Conservation (phyloP, 202 grass and related monocot species). For the Elaeis oleifera region DNA sequence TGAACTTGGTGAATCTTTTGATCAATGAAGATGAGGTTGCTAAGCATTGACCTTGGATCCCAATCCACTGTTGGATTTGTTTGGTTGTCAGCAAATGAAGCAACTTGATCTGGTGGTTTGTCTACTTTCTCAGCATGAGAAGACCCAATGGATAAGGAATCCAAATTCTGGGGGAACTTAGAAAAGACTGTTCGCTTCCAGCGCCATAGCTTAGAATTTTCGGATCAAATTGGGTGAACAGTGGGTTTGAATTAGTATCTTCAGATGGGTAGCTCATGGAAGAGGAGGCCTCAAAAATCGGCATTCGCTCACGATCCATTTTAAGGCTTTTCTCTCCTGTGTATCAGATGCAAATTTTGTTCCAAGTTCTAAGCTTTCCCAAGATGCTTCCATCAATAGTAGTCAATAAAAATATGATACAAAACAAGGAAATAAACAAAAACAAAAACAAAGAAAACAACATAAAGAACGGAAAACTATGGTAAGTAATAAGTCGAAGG, state of each 20-base stretch:
- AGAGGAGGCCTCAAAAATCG: slow-evolving; percentile 16
- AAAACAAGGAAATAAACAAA: too few relatives aligned
- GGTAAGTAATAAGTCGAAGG: too few relatives aligned
- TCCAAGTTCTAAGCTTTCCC: too few relatives aligned
- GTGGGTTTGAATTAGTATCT: slow-evolving; percentile 29
- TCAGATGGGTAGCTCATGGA: slow-evolving; percentile 17
- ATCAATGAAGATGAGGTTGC: slow-evolving; percentile 58
- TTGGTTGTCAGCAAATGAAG: slow-evolving; percentile 25
- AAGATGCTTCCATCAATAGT: neutral
- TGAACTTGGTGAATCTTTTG: slow-evolving; percentile 69
- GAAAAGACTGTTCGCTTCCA: slow-evolving; percentile 18
- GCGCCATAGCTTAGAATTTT: slow-evolving; percentile 22
- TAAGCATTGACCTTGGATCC: slow-evolving; percentile 52
- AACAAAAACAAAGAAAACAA: too few relatives aligned
- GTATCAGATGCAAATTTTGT: neutral
- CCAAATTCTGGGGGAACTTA: slow-evolving; percentile 3
- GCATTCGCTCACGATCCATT: slow-evolving; percentile 37
- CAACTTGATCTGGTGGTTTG: slow-evolving; percentile 6
- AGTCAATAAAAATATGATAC: too few relatives aligned
- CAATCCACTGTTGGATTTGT: slow-evolving; percentile 38
- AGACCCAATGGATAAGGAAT: neutral
- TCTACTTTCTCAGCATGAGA: too few relatives aligned
- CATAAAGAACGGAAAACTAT: too few relatives aligned
- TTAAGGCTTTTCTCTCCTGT: neutral
- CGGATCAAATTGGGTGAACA: slow-evolving; percentile 20